Evolutionary conservation across 768 basidiomycete genomes (phyloP), one percentile per base, ranked within the genome.

Genomic region (Lentinula aciculospora): DNA sequence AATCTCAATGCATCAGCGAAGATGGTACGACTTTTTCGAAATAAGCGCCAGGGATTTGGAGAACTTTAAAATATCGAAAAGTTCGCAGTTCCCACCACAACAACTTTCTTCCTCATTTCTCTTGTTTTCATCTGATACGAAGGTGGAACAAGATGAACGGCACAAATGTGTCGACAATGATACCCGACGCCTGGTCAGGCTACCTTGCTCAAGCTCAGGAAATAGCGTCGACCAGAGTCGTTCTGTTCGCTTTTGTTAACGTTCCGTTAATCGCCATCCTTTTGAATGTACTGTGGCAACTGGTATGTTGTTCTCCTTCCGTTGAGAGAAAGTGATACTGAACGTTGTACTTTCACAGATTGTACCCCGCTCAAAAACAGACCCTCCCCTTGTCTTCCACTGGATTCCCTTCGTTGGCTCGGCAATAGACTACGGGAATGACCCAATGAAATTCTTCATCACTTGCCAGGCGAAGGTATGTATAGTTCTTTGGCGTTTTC

Each of bases 381-480:
- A 86, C 40, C 97, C 97, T 1, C 97, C 97, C 0, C 75, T 89
- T 40, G 93, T 98, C 19, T 99, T 98, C 76, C 92, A 98, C 69
- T 86, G 88, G 78, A 72, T 98, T 45, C 97, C 97, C 6, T 78
- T 89, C 67, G 71, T 99, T 61, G 97, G 97, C 23, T 97, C 94
- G 29, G 91, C 94, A 0, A 80, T 91, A 13, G 69, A 77, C 34
- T 98, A 99, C 66, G 97, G 97, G 17, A 86, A 92, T 65, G 93
- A 98, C 69, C 97, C 97, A 0, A 76, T 98, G 63, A 85, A 79
- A 51, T 98, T 98, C 74, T 86, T 95, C 72, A 84, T 86, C 58
- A 73, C 80, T 37, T 89, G 86, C 66, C 81, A 82, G 62, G 83
- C 88, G 66, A 92, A 91, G 83, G 93, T 89, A 53, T 75, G 58